Evolutionary conservation across 2,329 filamentous ascomycete species (phyloP).

Genomic region (Colletotrichum sp.): DNA sequence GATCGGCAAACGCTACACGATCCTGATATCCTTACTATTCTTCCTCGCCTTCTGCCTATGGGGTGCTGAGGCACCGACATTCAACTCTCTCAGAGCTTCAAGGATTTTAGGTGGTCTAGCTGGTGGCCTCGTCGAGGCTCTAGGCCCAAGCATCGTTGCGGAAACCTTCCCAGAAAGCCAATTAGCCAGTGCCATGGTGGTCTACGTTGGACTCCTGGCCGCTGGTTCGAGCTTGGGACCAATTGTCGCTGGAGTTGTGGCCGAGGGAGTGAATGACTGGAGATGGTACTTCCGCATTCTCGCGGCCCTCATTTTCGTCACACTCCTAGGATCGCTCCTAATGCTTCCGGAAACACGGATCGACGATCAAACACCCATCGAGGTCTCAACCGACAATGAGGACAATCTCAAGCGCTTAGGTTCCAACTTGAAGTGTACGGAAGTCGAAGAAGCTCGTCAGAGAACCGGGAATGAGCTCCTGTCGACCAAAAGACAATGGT

Average conservation of each 20-base stretch:
- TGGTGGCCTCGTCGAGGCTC: conserved; percentile 22
- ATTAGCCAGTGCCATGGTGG: conserved; percentile 26
- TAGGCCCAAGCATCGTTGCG: conserved; percentile 23
- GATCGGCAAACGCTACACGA: conserved; percentile 26
- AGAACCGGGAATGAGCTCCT: too few relatives aligned
- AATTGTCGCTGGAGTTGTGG: conserved; percentile 20
- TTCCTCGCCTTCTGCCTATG: conserved; percentile 23
- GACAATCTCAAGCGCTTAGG: background rate
- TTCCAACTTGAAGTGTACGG: background rate
- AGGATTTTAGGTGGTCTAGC: conserved; percentile 19
- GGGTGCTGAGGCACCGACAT: conserved; percentile 18
- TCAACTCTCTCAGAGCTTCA: conserved; percentile 8
- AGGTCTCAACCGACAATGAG: background rate
- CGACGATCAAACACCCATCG: background rate
- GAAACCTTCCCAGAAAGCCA: conserved; percentile 23
- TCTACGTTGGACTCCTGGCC: conserved; percentile 21
- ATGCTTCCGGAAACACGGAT: conserved; percentile 25
- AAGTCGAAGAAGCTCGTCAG: background rate
- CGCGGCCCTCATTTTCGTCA: conserved; percentile 19
- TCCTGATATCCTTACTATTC: conserved; percentile 21
- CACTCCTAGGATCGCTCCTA: conserved; percentile 15
- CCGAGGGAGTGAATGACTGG: conserved; percentile 17
- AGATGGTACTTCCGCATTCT: conserved; percentile 24
- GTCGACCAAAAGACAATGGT: background rate
- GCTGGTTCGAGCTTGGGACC: conserved; percentile 25